Evolutionary conservation across 169 alveolate genomes (phyloP).

Genomic region (Cryptosporidium tyzzeri): DNA sequence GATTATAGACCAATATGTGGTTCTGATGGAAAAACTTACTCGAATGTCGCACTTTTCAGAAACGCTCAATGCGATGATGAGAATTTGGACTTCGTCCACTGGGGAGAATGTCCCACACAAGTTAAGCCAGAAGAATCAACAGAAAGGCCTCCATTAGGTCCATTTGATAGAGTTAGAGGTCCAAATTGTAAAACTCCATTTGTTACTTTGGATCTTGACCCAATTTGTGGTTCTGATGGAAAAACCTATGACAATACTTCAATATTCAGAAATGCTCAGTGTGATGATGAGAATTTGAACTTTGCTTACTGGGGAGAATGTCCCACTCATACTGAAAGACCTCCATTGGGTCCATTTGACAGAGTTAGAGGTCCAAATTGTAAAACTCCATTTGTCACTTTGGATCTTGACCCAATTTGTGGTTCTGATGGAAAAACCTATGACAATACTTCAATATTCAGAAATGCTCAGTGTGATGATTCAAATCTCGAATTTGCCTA

Average conservation of each 20-base stretch:
- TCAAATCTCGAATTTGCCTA: constrained; percentile 5
- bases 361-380: constrained; percentile 62
- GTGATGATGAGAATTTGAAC: constrained; percentile 29
- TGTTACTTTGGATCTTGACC: constrained; percentile 13
- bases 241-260: constrained; percentile 29
- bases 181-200: constrained; percentile 19
- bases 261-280: constrained; percentile 31
- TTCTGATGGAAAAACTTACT: constrained; percentile 50
- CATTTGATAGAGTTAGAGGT: constrained; percentile 52
- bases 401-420: constrained; percentile 36
- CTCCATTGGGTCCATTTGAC: constrained; percentile 49
- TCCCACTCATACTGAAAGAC: constrained; percentile 16
- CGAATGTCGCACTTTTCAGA: constrained; percentile 6
- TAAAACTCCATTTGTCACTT: not conserved
- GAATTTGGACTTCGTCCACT: constrained; percentile 2
- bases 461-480: constrained; percentile 51
- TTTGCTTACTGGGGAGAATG: constrained; percentile 55
- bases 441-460: not conserved
- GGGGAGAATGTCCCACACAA: constrained; percentile 62
- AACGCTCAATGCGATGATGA: constrained; percentile 64
- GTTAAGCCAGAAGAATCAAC: not conserved
- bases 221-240: constrained; percentile 58
- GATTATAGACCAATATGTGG: constrained; percentile 31
- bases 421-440: constrained; percentile 53
- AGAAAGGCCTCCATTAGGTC: constrained; percentile 58